phyloP scores from a whole-genome alignment of 2,329 filamentous ascomycete species.

The Trichophaea hybrida region DNA sequence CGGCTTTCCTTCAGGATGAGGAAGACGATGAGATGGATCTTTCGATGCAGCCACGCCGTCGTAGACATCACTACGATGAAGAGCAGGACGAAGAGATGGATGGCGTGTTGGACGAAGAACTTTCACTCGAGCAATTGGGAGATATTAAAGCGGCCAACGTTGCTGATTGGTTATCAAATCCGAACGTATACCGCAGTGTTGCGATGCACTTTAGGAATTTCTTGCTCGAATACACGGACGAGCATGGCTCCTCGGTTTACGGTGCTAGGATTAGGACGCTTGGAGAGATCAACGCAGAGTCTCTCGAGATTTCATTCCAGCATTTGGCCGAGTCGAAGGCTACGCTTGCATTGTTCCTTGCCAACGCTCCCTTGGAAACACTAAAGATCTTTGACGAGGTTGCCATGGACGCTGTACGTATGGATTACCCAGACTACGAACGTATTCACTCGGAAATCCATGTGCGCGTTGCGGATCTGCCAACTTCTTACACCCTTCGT shows the following conservation, averaged over 20 bases:
- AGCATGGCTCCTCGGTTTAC: slow-evolving; percentile 80
- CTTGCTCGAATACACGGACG: slow-evolving; percentile 87
- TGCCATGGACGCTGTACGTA: slow-evolving; percentile 86
- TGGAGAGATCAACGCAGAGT: slow-evolving; percentile 94
- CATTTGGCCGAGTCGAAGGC: slow-evolving; percentile 84
- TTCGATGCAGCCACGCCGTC: slow-evolving; percentile 60
- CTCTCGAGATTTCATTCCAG: slow-evolving; percentile 88
- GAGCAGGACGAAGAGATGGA: slow-evolving; percentile 80
- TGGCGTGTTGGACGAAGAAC: slow-evolving; percentile 89
- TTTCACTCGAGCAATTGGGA: slow-evolving; percentile 76
- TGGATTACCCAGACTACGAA: slow-evolving; percentile 95
- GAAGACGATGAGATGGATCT: slow-evolving; percentile 79
- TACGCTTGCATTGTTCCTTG: slow-evolving; percentile 86
- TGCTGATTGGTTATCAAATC: slow-evolving; percentile 87
- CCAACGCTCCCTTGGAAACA: slow-evolving; percentile 89
- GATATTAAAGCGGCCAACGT: slow-evolving; percentile 89
- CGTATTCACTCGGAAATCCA: slow-evolving; percentile 96
- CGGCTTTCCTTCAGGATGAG: slow-evolving; percentile 63
- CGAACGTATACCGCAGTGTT: slow-evolving; percentile 80
- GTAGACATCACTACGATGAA: slow-evolving; percentile 85
- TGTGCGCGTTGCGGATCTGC: slow-evolving; percentile 87
- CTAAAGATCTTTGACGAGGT: slow-evolving; percentile 93
- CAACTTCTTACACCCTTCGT: slow-evolving; percentile 85
- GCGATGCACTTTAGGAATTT: slow-evolving; percentile 96
- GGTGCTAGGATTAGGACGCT: slow-evolving; percentile 85